Conservation (phyloP, 805 yeast genomes). For the Yarrowia sp. region DNA sequence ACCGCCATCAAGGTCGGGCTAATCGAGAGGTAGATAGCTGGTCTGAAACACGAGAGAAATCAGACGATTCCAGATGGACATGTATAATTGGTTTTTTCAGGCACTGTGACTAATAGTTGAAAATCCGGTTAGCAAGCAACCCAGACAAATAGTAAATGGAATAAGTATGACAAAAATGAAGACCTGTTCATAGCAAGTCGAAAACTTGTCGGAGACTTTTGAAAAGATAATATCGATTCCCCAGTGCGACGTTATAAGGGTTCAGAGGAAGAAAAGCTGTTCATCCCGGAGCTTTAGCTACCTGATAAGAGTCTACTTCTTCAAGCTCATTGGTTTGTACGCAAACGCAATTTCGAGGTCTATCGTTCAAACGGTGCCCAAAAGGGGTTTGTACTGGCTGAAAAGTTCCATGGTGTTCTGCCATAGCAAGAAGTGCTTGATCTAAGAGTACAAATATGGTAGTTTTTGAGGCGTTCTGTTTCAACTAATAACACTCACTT, state of each 20-base stretch:
- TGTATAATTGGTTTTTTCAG: background rate
- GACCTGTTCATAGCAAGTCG: too few species aligned
- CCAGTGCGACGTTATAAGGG: too few species aligned
- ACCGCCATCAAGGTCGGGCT: background rate
- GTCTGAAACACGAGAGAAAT: conserved; percentile 1
- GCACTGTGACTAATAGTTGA: background rate
- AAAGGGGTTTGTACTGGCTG: too few species aligned
- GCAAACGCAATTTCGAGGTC: too few species aligned
- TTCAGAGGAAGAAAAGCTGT: background rate
- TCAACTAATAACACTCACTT: too few species aligned
- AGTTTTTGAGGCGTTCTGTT: too few species aligned
- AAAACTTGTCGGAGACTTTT: background rate
- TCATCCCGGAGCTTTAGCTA: background rate
- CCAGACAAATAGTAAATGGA: too few species aligned
- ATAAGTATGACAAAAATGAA: too few species aligned
- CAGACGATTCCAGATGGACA: background rate
- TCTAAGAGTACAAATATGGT: too few species aligned
- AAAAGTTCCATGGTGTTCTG: too few species aligned
- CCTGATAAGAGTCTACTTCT: background rate
- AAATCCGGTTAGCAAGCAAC: background rate
- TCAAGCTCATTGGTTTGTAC: background rate
- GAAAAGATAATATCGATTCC: background rate
- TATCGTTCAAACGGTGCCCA: too few species aligned
- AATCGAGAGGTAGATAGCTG: background rate
- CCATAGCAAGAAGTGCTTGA: too few species aligned